Conservation (phyloP, 352 stramenopile species). For the Globisporangium megalacanthum region DNA sequence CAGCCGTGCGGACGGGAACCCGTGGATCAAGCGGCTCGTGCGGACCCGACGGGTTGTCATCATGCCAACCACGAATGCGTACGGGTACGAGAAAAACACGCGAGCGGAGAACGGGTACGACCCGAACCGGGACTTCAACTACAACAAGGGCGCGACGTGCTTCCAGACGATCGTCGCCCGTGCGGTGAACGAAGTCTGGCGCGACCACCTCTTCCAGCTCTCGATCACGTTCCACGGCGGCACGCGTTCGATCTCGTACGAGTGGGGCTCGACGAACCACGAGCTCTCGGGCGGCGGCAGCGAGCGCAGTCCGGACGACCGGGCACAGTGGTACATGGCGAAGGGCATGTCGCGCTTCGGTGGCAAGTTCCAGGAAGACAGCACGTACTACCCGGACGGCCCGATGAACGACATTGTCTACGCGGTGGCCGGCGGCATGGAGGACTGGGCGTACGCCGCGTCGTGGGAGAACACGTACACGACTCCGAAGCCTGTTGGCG, state of each 20-base stretch:
- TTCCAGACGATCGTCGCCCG: conserved; percentile 96
- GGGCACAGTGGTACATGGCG: conserved; percentile 53
- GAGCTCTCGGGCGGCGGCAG: conserved; percentile 52
- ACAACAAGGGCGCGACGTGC: conserved; percentile 87
- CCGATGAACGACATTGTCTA: conserved; percentile 98
- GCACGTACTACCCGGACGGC: conserved; percentile 64
- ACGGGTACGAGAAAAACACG: conserved; percentile 85
- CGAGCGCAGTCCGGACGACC: conserved; percentile 77
- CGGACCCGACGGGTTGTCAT: conserved; percentile 82
- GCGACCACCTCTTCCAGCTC: conserved; percentile 96
- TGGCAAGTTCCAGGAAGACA: conserved; percentile 57
- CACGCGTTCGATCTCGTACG: conserved; percentile 96
- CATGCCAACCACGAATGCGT: conserved; percentile 93
- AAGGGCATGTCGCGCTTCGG: conserved; percentile 63
- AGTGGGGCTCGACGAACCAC: conserved; percentile 95
- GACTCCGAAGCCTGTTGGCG: conserved; percentile 41
- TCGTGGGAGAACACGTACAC: conserved; percentile 76
- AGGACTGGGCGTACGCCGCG: conserved; percentile 96
- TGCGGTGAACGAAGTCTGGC: conserved; percentile 96
- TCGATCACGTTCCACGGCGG: conserved; percentile 97
- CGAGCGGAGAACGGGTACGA: conserved; percentile 89
- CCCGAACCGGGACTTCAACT: conserved; percentile 98
- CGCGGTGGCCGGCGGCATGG: conserved; percentile 95
- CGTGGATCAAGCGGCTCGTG: conserved; percentile 52
- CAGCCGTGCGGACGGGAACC: conserved; percentile 24